Evolutionary conservation across 2,329 filamentous ascomycete genomes (phyloP).

Genomic region (Thelonectria rubi): DNA sequence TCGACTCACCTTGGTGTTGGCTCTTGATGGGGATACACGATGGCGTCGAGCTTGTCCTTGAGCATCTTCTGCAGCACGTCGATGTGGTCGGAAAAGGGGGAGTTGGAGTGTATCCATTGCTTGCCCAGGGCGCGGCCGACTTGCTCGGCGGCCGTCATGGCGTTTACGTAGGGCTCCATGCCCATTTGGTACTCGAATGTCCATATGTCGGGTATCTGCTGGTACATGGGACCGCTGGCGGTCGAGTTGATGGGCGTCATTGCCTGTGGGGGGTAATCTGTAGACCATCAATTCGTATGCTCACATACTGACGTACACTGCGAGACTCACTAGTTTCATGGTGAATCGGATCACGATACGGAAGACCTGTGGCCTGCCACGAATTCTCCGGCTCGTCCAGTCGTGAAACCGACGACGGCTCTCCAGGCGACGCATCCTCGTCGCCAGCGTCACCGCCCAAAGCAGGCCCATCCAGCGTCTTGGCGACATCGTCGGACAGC

Average conservation of each 20-base stretch:
- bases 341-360: neutral
- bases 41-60: conserved; percentile 34
- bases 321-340: too few relatives aligned
- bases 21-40: conserved; percentile 28
- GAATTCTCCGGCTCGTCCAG: neutral
- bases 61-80: conserved; percentile 40
- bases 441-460: neutral
- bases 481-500: conserved; percentile 37
- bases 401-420: neutral
- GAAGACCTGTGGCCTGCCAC: neutral
- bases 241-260: neutral
- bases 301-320: too few relatives aligned
- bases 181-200: conserved; percentile 46
- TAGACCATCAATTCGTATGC: too few relatives aligned
- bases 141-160: conserved; percentile 36
- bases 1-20: conserved; percentile 27
- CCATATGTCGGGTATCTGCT: conserved; percentile 46
- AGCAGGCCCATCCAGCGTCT: conserved; percentile 36
- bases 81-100: conserved; percentile 46
- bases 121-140: conserved; percentile 37
- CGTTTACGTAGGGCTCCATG: conserved; percentile 38
- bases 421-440: too few relatives aligned
- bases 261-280: neutral
- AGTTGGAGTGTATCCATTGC: conserved; percentile 42
- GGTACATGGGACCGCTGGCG: conserved; percentile 28